These are phyloP conservation scores for Ceriops zippeliana DNA, from an alignment of 345 rosid genomes.

Conservation along the genomic window DNA sequence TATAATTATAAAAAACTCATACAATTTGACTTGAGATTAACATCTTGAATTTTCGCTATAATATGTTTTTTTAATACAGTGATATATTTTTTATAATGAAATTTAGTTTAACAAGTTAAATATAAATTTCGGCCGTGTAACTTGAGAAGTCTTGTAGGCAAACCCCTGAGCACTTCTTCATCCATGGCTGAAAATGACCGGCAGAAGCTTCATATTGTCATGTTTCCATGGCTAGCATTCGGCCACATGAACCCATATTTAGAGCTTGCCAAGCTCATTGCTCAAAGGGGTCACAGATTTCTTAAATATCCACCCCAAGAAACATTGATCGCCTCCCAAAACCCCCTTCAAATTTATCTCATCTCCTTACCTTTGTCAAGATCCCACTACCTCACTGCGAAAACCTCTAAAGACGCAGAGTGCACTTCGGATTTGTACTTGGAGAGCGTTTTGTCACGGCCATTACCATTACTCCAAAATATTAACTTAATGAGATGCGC, in stretches of 20 bases:
- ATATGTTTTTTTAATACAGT: too few relatives aligned
- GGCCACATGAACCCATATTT: constrained; percentile 17
- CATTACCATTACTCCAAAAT: too few relatives aligned
- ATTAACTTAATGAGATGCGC: too few relatives aligned
- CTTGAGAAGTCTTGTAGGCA: too few relatives aligned
- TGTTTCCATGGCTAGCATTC: constrained; percentile 21
- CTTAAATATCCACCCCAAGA: constrained; percentile 4
- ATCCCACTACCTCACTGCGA: constrained; percentile 4
- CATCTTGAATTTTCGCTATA: too few relatives aligned
- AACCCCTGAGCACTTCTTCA: too few relatives aligned
- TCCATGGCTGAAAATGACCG: not conserved
- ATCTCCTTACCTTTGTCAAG: not conserved
- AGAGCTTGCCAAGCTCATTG: constrained; percentile 16
- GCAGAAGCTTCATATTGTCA: constrained; percentile 5
- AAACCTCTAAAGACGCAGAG: constrained; percentile 8
- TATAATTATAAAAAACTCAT: too few relatives aligned
- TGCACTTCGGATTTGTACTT: constrained; percentile 5
- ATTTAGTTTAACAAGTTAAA: too few relatives aligned
- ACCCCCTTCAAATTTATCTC: not conserved
- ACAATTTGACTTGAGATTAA: too few relatives aligned
- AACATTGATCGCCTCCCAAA: constrained; percentile 15
- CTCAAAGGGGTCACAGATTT: constrained; percentile 14
- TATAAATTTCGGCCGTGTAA: too few relatives aligned
- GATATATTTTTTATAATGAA: too few relatives aligned
- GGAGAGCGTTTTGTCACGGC: not conserved